Evolutionary conservation across 2,329 filamentous ascomycete genomes (phyloP), one percentile per base, ranked within the genome.

Genomic region (Orbilia ellipsospora): DNA sequence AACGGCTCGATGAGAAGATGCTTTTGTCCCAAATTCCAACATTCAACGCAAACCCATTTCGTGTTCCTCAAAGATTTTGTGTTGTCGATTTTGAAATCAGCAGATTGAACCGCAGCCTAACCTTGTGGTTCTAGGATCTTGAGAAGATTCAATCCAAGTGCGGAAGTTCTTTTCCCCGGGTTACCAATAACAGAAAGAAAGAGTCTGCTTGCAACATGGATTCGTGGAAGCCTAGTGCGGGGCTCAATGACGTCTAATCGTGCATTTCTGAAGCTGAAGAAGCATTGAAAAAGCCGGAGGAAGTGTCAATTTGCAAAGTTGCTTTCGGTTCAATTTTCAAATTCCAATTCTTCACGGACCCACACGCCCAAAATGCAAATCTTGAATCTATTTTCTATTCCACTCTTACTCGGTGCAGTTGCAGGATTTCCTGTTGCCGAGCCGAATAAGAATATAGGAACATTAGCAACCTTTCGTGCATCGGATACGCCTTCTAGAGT

Each of bases 101-200:
- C 1, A 10, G 31, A 36, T 36, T 2, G 31, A 36, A 36, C 31
- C 31, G 31, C 31, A 36, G 31, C 31, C 31, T 36, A 36, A 36
- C 31, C 8, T 36, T 36, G 31, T 36, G 3, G 31, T 36, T 36
- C 31, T 10, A 36, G 31, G 31, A 10, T 36, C 31, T 36, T 36
- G 31, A 10, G 31, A 1, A 36, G 31, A 36, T 36, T 36, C 31
- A 36, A 36, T 36, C 31, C 44, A 48, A 48, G 16, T 61, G 20
- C 44, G 57, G 57, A 61, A 61, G 57, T 18, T 61, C 16, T 61
- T 16, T 50, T 48, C 36, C 26, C 44, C 8, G 45, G 44, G 26
- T 20, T 52, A n/a, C 59, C 59, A 63, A 63, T 63, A 51, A 63
- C 28, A 40, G 59, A 63, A 63, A 50, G 44, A 16, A 26, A 18